Base-by-base conservation (phyloP, 2,329 filamentous ascomycete genomes). In the Zymoseptoria passerinii region DNA sequence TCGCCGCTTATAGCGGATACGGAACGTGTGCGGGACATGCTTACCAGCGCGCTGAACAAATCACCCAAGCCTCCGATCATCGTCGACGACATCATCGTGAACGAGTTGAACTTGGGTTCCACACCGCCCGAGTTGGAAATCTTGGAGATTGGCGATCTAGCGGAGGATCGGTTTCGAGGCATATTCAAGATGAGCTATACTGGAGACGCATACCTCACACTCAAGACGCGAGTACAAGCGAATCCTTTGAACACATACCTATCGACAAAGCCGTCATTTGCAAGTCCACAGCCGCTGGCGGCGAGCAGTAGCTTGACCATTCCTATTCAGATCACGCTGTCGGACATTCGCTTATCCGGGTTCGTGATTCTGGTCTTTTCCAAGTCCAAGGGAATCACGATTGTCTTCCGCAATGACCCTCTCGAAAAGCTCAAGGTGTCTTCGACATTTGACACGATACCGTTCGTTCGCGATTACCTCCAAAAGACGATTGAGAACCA, bases 181-280 rank as follows among this genome's bases (percentile, higher is more conserved):
- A 97, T 99, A 67, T 99, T 99, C 81, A 97, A 97, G 76, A 97
- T 99, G 92, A 92, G 88, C 73, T 99, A 99, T 74, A 85, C 89
- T 1, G 94, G 94, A 65, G 92, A 99, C 76, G 92, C 94, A 28
- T 97, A 92, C 72, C 77, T 99, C 76, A 97, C 94, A 27, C 81
- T 99, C 63, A 94, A 94, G 74, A 99, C 94, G 59, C 85, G 91
- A 76, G 94, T 99, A 63, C 94, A 99, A 80, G 94, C 92, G 65
- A 99, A 99, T 74, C 94, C 94, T 56, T 78, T 99, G 63, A 96
- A 97, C 75, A 99, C 94, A 52, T 96, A 95, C 72, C 82, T 99
- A 58, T 89, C 87, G 58, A 95, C 91, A 28, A 92, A 95, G 72
- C 92, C 94, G 50, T 83, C 83, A 55, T 99, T 96, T 75, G 92